A percentile compares a stretch with the other conserved stretches of the same genome.
These are phyloP conservation scores for Coniosporium apollinis DNA, from an alignment of 495 filamentous ascomycete genomes.

Conservation along the genomic window DNA sequence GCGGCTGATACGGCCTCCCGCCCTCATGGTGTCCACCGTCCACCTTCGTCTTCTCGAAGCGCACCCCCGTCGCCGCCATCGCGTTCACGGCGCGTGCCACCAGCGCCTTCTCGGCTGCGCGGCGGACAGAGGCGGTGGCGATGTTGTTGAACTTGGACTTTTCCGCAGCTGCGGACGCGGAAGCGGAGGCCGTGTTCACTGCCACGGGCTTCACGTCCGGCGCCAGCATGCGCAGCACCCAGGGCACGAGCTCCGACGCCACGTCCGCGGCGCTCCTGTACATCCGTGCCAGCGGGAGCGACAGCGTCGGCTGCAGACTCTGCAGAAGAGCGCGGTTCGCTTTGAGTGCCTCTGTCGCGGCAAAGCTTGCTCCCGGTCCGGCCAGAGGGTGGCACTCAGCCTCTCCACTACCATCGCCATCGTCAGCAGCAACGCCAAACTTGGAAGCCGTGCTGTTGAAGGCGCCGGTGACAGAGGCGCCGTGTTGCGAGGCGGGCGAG, in stretches of 20 bases:
- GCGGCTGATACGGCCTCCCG: not conserved
- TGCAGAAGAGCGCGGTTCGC: slow-evolving; percentile 39
- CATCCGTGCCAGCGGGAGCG: slow-evolving; percentile 43
- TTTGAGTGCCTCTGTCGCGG: slow-evolving; percentile 61
- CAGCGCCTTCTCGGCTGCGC: slow-evolving; percentile 64
- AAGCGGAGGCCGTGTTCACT: slow-evolving; percentile 26
- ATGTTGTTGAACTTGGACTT: no score
- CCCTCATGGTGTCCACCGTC: slow-evolving; percentile 28
- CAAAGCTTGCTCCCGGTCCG: slow-evolving; percentile 62
- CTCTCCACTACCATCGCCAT: slow-evolving; percentile 32
- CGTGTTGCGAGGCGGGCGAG: slow-evolving; percentile 23
- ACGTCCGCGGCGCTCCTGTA: slow-evolving; percentile 64
- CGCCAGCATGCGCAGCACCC: slow-evolving; percentile 62
- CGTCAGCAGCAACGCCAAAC: slow-evolving; percentile 2
- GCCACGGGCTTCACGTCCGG: slow-evolving; percentile 89
- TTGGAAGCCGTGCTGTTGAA: not conserved
- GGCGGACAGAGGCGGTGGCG: slow-evolving; percentile 68
- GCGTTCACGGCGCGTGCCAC: slow-evolving; percentile 63
- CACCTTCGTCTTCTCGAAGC: slow-evolving; percentile 66
- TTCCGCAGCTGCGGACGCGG: slow-evolving; percentile 44
- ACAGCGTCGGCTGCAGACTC: slow-evolving; percentile 38
- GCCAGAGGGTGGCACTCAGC: slow-evolving; percentile 54
- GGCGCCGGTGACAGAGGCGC: not conserved
- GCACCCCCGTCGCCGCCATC: slow-evolving; percentile 61
- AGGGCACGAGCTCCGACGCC: slow-evolving; percentile 67